Evolutionary conservation across 148 eudicot species (phyloP).

Genomic region (Vaccinium darrowii): DNA sequence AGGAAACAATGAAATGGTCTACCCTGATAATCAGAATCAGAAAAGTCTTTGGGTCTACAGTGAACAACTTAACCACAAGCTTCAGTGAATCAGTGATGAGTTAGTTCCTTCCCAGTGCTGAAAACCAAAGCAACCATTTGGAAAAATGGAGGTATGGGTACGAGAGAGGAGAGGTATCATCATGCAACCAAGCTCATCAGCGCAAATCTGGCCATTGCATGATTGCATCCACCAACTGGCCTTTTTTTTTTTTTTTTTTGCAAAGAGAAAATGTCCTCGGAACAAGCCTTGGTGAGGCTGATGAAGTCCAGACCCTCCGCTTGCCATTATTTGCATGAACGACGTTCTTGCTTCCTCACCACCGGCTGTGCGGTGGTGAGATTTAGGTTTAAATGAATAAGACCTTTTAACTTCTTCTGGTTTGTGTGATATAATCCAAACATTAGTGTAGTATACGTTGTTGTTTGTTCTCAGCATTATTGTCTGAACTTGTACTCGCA

Average conservation of each 20-base stretch:
- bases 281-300: neutral
- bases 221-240: neutral
- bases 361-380: neutral
- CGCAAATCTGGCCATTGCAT: neutral
- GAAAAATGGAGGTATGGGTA: neutral
- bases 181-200: neutral
- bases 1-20: neutral
- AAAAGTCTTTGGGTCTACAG: neutral
- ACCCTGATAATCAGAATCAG: neutral
- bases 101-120: neutral
- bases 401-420: neutral
- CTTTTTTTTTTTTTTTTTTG: neutral
- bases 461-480: neutral
- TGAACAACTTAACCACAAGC: neutral
- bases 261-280: neutral
- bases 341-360: neutral
- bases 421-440: neutral
- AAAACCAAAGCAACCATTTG: constrained; percentile 11
- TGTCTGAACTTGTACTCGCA: neutral
- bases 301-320: neutral
- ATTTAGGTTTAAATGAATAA: neutral
- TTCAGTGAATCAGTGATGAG: neutral
- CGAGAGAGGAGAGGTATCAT: neutral
- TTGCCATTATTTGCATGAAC: neutral
- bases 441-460: neutral